A percentile compares a stretch with the other conserved stretches of the same genome.
Evolutionary conservation across 208 protist species (phyloP).

Genomic region (Trypanosoma theileri): DNA sequence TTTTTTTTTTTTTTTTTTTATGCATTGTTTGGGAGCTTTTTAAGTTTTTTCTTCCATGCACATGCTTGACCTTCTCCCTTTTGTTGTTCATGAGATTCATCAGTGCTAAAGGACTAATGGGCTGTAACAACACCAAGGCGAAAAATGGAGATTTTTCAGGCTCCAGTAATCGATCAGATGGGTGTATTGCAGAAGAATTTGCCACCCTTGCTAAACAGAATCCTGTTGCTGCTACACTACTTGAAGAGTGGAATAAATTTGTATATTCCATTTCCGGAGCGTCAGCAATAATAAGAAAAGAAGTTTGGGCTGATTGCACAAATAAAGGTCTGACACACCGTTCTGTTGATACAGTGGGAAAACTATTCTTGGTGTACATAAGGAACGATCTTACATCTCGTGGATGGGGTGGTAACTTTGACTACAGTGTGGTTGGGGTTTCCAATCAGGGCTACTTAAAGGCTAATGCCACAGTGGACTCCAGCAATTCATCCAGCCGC

Average conservation of each 20-base stretch:
- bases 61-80: too few relatives aligned
- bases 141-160: slow-evolving; percentile 13
- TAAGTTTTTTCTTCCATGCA: too few relatives aligned
- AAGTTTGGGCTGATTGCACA: slow-evolving; percentile 71
- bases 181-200: slow-evolving; percentile 50
- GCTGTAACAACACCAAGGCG: slow-evolving; percentile 65
- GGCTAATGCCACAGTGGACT: slow-evolving; percentile 60
- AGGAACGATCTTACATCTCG: slow-evolving; percentile 61
- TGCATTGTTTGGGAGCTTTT: too few relatives aligned
- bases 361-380: slow-evolving; percentile 83
- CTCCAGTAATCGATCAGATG: neutral
- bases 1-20: too few relatives aligned
- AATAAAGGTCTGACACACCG: slow-evolving; percentile 56
- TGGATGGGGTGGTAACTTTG: slow-evolving; percentile 82
- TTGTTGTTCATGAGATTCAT: too few relatives aligned
- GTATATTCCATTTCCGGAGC: slow-evolving; percentile 37
- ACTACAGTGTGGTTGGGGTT: slow-evolving; percentile 80
- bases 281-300: slow-evolving; percentile 35
- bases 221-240: slow-evolving; percentile 62
- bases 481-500: slow-evolving; percentile 3
- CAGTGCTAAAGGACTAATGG: slow-evolving; percentile 37
- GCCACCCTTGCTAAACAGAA: slow-evolving; percentile 49
- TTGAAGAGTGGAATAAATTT: slow-evolving; percentile 75
- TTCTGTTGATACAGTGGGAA: slow-evolving; percentile 78
- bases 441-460: slow-evolving; percentile 73